phyloP scores from a whole-genome alignment of 768 basidiomycete species.

The Leccinum obscurum region DNA sequence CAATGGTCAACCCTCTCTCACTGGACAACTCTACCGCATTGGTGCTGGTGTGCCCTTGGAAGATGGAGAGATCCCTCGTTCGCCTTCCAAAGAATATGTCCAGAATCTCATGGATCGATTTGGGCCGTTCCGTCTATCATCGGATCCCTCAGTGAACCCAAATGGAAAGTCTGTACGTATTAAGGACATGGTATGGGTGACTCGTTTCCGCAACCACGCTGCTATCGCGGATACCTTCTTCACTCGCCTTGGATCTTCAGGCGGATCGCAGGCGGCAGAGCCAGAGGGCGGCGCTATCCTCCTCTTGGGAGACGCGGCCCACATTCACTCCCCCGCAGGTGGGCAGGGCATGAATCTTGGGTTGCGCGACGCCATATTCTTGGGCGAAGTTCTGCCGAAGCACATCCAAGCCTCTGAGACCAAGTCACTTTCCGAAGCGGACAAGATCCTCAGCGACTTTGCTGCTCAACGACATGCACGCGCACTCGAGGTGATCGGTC shows the following conservation, averaged over 20 bases:
- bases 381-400: background rate
- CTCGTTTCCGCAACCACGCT: slow-evolving; percentile 48
- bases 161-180: slow-evolving; percentile 34
- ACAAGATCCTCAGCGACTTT: background rate
- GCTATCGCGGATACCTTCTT: slow-evolving; percentile 45
- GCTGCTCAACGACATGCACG: background rate
- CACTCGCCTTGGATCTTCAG: slow-evolving; percentile 27
- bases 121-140: slow-evolving; percentile 39
- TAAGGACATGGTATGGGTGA: slow-evolving; percentile 44
- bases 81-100: slow-evolving; percentile 43
- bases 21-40: background rate
- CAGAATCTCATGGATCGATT: slow-evolving; percentile 44
- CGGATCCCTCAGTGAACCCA: slow-evolving; percentile 38
- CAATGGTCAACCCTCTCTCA: background rate
- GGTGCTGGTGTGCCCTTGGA: background rate
- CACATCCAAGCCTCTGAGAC: background rate
- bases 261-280: background rate
- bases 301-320: background rate
- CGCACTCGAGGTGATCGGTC: background rate
- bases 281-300: slow-evolving; percentile 5
- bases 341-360: background rate
- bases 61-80: slow-evolving; percentile 7
- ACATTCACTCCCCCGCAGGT: background rate
- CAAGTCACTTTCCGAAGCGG: background rate
- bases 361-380: background rate